These are phyloP conservation scores for Trichoderma polysporum DNA, from an alignment of 2,329 filamentous ascomycete species.

Conservation along the genomic window DNA sequence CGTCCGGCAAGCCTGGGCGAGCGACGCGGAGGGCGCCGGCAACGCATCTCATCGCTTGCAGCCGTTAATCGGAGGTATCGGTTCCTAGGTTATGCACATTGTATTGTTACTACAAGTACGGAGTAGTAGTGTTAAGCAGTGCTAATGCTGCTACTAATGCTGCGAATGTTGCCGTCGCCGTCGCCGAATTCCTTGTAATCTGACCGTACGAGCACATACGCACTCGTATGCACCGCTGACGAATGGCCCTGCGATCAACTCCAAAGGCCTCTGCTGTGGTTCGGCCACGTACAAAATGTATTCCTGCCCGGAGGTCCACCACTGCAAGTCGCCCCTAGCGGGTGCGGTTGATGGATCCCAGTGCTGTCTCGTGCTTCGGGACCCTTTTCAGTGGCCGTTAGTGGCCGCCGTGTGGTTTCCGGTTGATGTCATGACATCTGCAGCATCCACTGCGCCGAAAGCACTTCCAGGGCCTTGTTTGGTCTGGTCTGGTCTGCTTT, in stretches of 20 bases:
- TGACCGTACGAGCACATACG: background rate
- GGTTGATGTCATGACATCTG: conserved; percentile 15
- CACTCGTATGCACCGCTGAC: background rate
- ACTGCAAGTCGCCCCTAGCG: conserved; percentile 5
- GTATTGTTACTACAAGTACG: background rate
- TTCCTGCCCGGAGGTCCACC: conserved; percentile 14
- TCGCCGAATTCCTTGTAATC: background rate
- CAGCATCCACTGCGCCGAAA: background rate
- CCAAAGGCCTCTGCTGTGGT: conserved; percentile 5
- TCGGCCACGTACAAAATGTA: conserved; percentile 14
- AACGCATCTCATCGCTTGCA: conserved; percentile 5
- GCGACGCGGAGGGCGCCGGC: background rate
- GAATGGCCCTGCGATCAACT: background rate
- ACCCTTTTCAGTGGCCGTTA: background rate
- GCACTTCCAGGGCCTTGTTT: conserved; percentile 2
- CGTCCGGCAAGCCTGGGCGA: background rate
- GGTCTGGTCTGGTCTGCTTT: background rate
- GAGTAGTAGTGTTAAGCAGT: background rate
- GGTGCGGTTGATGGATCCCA: background rate
- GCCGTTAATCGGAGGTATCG: conserved; percentile 15
- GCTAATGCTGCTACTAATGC: background rate
- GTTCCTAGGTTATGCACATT: conserved; percentile 12
- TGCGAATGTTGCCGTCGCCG: background rate
- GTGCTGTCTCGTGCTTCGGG: background rate
- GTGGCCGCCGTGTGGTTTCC: background rate